Percentiles rank a stretch among this genome's conserved stretches.
Evolutionary conservation across 768 basidiomycete species (phyloP).

Genomic region (Calocera viscosa): DNA sequence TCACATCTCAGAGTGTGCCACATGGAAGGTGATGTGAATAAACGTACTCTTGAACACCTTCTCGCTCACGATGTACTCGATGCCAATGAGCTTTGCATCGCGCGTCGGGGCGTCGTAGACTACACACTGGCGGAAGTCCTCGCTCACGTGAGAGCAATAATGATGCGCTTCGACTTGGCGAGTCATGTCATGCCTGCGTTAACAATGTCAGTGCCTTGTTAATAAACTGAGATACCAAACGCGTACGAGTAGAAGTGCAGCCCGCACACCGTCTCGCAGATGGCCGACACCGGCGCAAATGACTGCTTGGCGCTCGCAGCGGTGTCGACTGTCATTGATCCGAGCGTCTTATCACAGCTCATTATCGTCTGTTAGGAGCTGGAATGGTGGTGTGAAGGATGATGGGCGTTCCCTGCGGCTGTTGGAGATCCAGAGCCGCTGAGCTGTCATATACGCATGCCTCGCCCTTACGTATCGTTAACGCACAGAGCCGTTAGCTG

Average conservation of each 20-base stretch:
- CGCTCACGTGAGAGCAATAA: conserved; percentile 32
- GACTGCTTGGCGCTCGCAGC: neutral
- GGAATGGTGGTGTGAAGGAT: neutral
- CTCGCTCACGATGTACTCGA: conserved; percentile 42
- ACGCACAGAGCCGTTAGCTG: no score
- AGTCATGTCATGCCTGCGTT: conserved; percentile 16
- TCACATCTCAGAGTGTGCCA: conserved; percentile 16
- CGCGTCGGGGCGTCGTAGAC: conserved; percentile 36
- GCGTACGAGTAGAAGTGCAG: neutral
- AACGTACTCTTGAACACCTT: conserved; percentile 19
- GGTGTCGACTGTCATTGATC: neutral
- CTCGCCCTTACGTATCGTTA: no score
- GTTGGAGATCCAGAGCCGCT: no score
- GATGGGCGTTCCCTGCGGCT: no score
- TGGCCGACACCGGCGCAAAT: neutral
- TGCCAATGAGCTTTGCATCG: conserved; percentile 39
- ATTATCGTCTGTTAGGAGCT: neutral
- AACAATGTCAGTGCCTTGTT: neutral
- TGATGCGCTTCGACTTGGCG: conserved; percentile 35
- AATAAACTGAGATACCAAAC: neutral
- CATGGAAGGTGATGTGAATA: neutral
- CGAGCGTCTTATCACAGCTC: neutral
- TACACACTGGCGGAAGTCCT: conserved; percentile 36
- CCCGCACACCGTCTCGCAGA: neutral
- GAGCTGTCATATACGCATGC: neutral